Percentiles rank a stretch among this genome's conserved stretches.
Conservation (phyloP, 108 stramenopile genomes). For the Skeletonema grethae region DNA sequence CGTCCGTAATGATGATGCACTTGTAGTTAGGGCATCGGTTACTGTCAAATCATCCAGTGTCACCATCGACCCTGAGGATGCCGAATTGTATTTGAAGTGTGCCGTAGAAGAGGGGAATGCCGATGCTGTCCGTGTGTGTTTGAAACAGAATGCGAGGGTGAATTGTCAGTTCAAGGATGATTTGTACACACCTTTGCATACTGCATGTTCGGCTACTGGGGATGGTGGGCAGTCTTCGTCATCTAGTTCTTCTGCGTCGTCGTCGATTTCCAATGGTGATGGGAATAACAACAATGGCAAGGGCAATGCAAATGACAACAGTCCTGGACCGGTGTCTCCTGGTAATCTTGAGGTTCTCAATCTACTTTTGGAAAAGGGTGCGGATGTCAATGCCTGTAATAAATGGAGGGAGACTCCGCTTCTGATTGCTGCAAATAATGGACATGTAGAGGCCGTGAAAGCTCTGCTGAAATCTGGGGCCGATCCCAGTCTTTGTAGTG, state of each 20-base stretch:
- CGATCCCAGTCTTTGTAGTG: slow-evolving; percentile 81
- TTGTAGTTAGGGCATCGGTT: slow-evolving; percentile 77
- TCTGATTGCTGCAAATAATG: slow-evolving; percentile 86
- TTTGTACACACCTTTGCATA: slow-evolving; percentile 89
- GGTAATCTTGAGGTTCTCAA: slow-evolving; percentile 79
- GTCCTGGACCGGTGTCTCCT: slow-evolving; percentile 36
- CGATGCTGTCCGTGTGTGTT: slow-evolving; percentile 75
- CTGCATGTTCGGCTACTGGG: slow-evolving; percentile 73
- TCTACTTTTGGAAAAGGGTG: slow-evolving; percentile 74
- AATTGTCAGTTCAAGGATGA: slow-evolving; percentile 94
- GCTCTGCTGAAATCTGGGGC: slow-evolving; percentile 79
- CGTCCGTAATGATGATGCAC: slow-evolving; percentile 59
- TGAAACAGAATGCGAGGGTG: slow-evolving; percentile 80
- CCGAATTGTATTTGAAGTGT: slow-evolving; percentile 88
- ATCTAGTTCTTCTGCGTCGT: neutral
- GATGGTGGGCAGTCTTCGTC: slow-evolving; percentile 13
- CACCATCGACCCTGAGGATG: slow-evolving; percentile 82
- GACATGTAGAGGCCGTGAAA: slow-evolving; percentile 84
- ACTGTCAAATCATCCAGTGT: slow-evolving; percentile 82
- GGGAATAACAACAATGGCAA: slow-evolving; percentile 18
- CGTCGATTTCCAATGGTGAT: slow-evolving; percentile 1
- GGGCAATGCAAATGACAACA: slow-evolving; percentile 39
- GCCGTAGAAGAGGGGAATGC: slow-evolving; percentile 91
- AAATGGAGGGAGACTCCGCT: slow-evolving; percentile 91
- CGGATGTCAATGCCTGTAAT: slow-evolving; percentile 91